phyloP scores from a whole-genome alignment of 176 grass and related monocot genomes.

The Cenchrus americanus region DNA sequence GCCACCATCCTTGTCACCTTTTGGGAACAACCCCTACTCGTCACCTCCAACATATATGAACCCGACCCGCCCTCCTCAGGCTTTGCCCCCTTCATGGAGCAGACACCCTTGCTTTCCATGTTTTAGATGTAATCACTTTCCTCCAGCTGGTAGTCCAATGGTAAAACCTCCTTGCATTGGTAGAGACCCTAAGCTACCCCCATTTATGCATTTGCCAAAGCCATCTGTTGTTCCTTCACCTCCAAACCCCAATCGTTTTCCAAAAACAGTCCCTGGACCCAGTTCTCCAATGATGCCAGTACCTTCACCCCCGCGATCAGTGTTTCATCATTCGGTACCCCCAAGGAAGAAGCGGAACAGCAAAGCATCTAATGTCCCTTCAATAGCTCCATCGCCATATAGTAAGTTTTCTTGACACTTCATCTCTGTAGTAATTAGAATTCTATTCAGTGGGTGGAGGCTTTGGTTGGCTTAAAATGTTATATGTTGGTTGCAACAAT shows the following conservation, averaged over 20 bases:
- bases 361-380: slow-evolving; percentile 24
- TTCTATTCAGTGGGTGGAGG: neutral
- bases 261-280: slow-evolving; percentile 39
- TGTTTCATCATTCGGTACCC: slow-evolving; percentile 26
- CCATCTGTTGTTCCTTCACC: slow-evolving; percentile 27
- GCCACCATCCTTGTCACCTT: slow-evolving; percentile 38
- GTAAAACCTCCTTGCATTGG: slow-evolving; percentile 52
- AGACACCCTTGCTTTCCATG: slow-evolving; percentile 49
- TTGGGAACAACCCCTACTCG: slow-evolving; percentile 30
- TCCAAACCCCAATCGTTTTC: slow-evolving; percentile 35
- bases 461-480: neutral
- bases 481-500: neutral
- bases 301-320: slow-evolving; percentile 42
- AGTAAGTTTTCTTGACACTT: slow-evolving; percentile 55
- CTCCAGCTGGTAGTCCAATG: slow-evolving; percentile 39
- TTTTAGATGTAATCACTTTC: slow-evolving; percentile 38
- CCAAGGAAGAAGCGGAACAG: slow-evolving; percentile 37
- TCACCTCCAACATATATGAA: slow-evolving; percentile 40
- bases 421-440: neutral
- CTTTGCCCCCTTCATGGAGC: slow-evolving; percentile 44
- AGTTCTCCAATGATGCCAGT: slow-evolving; percentile 48
- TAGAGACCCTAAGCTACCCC: slow-evolving; percentile 37
- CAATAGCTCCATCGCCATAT: slow-evolving; percentile 47
- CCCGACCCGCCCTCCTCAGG: slow-evolving; percentile 27
- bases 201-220: slow-evolving; percentile 37